Conservation (phyloP, 129 eudicot species). For the Artemisia argyi region DNA sequence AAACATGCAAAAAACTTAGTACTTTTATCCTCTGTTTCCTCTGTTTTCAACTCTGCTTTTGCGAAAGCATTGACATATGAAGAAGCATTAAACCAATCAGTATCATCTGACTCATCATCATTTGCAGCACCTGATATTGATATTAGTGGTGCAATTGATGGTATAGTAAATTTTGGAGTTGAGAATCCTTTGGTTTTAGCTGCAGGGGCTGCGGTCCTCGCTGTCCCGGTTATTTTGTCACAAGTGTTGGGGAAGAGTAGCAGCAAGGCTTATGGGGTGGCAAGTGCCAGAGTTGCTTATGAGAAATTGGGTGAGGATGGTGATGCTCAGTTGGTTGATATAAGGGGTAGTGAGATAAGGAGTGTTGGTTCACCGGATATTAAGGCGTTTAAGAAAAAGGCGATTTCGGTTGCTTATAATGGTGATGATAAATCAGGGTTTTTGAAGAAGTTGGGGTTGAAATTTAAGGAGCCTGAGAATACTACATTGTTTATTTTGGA, state of each 20-base stretch:
- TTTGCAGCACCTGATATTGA: slow-evolving; percentile 52
- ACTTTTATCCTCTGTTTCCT: slow-evolving; percentile 61
- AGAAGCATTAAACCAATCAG: slow-evolving; percentile 80
- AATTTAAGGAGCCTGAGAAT: slow-evolving; percentile 78
- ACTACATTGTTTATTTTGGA: slow-evolving; percentile 88
- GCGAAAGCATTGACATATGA: slow-evolving; percentile 84
- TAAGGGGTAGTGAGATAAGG: slow-evolving; percentile 52
- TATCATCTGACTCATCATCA: slow-evolving; percentile 36
- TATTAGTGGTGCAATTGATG: slow-evolving; percentile 43
- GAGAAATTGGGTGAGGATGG: slow-evolving; percentile 69
- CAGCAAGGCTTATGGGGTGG: slow-evolving; percentile 83
- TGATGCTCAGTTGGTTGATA: slow-evolving; percentile 79
- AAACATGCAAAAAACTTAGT: slow-evolving; percentile 47
- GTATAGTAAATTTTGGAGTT: slow-evolving; percentile 38
- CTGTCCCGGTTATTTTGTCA: slow-evolving; percentile 64
- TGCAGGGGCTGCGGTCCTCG: slow-evolving; percentile 69
- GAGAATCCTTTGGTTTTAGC: slow-evolving; percentile 71
- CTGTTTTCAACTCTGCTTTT: slow-evolving; percentile 49
- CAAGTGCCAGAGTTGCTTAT: slow-evolving; percentile 74
- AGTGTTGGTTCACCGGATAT: slow-evolving; percentile 76
- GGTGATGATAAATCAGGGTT: slow-evolving; percentile 89
- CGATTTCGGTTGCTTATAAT: slow-evolving; percentile 59
- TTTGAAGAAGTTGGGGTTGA: slow-evolving; percentile 81
- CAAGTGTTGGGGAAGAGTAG: slow-evolving; percentile 61
- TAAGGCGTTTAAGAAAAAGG: slow-evolving; percentile 71